Base-by-base conservation (phyloP, 1,284 basidiomycete genomes). In the Cutaneotrichosporon cavernicola region DNA sequence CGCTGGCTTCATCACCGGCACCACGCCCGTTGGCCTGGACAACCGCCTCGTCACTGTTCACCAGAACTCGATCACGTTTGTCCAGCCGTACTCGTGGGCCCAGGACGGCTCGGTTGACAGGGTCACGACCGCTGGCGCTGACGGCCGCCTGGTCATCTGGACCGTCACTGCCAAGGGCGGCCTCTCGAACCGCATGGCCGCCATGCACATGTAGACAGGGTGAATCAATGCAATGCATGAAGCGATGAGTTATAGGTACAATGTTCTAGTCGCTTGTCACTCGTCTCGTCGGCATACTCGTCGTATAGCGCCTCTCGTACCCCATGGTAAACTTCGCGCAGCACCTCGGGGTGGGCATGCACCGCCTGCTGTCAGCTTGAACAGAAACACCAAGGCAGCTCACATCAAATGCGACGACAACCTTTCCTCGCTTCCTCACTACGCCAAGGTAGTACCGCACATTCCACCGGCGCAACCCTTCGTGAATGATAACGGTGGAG, bases 51-150 rank as follows among this genome's bases (percentile, higher is more conserved):
- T 73, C 73, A 99, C 96, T 4, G 86, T 97, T 50, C 97, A 99
- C 80, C 96, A 98, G 84, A 99, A 99, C 83, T 97, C 95, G 50
- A 98, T 99, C 81, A 98, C 94, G n/a, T 89, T 84, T 70, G 84
- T 97, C 55, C 84, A 92, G 62, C 82, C 90, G 31, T 96, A 91
- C 73, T 88, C 89, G 65, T 85, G 85, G 66, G 82, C 78, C 0
- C 76, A 82, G 2, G 86, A 84, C 22, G 87, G 86, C 0, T 81
- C 85, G 4, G 89, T 97, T 8, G 84, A 82, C 55, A 86, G 86
- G 71, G 89, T 99, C 64, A 92, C 90, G 76, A 97, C 95, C 18
- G 89, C 88, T n/a, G 97, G 94, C 10, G 91, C 95, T 32, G 97
- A 99, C 81, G 97, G 97, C 6, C 89, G 89, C 72, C 82, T 99